Percentiles rank a stretch among this genome's conserved stretches.
phyloP scores from a whole-genome alignment of 192 early-diverging fungal species.

The Coemansia sp. region DNA sequence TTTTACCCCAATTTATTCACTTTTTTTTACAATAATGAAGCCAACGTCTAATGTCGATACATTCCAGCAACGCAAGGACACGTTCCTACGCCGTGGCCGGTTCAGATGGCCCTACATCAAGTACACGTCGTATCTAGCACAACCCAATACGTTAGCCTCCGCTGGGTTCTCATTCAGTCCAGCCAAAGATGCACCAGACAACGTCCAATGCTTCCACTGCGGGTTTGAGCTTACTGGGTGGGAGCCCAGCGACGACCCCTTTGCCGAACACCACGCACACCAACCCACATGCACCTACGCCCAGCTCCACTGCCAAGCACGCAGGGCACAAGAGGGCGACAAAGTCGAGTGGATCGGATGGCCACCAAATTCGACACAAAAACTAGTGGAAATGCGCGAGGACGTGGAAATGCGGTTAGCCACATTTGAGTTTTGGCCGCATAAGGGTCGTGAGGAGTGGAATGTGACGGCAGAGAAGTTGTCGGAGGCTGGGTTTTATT shows the following conservation, averaged over 20 bases:
- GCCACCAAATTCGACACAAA: slow-evolving; percentile 21
- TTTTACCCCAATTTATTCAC: not conserved
- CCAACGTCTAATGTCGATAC: slow-evolving; percentile 17
- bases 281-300: slow-evolving; percentile 47
- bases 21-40: slow-evolving; percentile 25
- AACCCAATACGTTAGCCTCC: slow-evolving; percentile 49
- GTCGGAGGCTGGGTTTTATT: slow-evolving; percentile 54
- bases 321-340: slow-evolving; percentile 22
- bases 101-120: slow-evolving; percentile 50
- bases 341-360: slow-evolving; percentile 43
- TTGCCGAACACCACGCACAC: slow-evolving; percentile 52
- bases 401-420: slow-evolving; percentile 25
- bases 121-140: slow-evolving; percentile 43
- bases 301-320: slow-evolving; percentile 45
- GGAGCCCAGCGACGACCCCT: slow-evolving; percentile 55
- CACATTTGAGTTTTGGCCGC: slow-evolving; percentile 50
- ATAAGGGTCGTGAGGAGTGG: slow-evolving; percentile 40
- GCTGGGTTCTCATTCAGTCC: slow-evolving; percentile 58
- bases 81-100: slow-evolving; percentile 51
- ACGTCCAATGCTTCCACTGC: slow-evolving; percentile 57
- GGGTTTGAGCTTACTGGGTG: slow-evolving; percentile 56
- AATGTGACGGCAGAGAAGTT: slow-evolving; percentile 49
- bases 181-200: slow-evolving; percentile 52
- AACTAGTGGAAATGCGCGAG: slow-evolving; percentile 22
- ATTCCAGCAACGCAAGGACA: slow-evolving; percentile 49